These are phyloP conservation scores for Aphanomyces euteiches DNA, from an alignment of 352 stramenopile genomes.

Conservation along the genomic window DNA sequence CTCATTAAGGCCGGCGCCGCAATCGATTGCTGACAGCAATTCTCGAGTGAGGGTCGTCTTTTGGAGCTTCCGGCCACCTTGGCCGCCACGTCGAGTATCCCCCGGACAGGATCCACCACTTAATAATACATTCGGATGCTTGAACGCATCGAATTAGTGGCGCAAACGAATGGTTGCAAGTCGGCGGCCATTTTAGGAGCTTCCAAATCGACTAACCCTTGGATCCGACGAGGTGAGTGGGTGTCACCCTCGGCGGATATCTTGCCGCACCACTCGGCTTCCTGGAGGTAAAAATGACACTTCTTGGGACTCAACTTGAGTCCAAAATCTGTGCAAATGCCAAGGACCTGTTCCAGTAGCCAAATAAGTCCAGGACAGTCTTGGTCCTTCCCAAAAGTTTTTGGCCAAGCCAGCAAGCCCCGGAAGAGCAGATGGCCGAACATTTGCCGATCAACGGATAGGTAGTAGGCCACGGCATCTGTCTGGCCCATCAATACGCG, in stretches of 20 bases:
- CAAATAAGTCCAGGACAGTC: constrained; percentile 23
- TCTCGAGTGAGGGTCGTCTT: constrained; percentile 29
- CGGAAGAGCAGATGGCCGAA: constrained; percentile 30
- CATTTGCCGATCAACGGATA: constrained; percentile 33
- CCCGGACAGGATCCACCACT: constrained; percentile 30
- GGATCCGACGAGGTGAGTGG: constrained; percentile 30
- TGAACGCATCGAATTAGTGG: constrained; percentile 37
- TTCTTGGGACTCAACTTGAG: constrained; percentile 32
- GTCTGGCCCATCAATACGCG: constrained; percentile 22
- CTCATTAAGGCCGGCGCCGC: constrained; percentile 21
- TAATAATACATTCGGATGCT: constrained; percentile 35
- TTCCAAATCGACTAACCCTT: constrained; percentile 32
- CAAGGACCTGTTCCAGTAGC: constrained; percentile 25
- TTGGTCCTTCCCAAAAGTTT: constrained; percentile 33
- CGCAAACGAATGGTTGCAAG: constrained; percentile 39
- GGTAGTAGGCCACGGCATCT: constrained; percentile 35
- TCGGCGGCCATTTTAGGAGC: constrained; percentile 30
- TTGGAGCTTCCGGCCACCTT: constrained; percentile 26
- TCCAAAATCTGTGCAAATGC: constrained; percentile 17
- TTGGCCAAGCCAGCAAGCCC: constrained; percentile 35
- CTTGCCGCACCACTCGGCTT: constrained; percentile 30
- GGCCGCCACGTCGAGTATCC: constrained; percentile 25
- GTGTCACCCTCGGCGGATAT: constrained; percentile 22
- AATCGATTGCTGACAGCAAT: constrained; percentile 22
- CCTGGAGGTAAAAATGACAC: constrained; percentile 31